Base-by-base conservation (phyloP, 169 alveolate species). In the Eimeria sp. region DNA sequence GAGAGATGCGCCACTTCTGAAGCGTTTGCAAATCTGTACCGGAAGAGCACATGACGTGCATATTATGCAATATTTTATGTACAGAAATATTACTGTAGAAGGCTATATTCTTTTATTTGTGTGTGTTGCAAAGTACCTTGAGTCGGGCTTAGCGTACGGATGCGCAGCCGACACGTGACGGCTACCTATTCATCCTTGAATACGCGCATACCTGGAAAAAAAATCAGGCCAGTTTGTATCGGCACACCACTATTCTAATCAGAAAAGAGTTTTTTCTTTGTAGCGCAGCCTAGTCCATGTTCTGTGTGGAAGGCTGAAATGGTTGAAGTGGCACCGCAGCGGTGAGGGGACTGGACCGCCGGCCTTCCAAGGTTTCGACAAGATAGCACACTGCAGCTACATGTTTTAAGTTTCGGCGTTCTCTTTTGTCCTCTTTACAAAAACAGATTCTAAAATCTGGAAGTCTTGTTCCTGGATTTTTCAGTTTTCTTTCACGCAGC, bases 271-370 rank as follows among this genome's bases (percentile, higher is more conserved):
- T 40, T 74, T 74, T 74, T 20, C 33, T 37, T 74, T 4, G 30
- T 13, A 13, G 43, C 40, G 54, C 58, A 40, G 58, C 58, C 18
- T 74, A 20, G 54, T 33, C 83, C 83, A 40, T 13, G 18, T 74
- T 74, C 58, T 40, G 33, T 16, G 13, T 40, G 33, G 83, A 74
- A 74, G 83, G 83, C 56, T 37, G 58, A 74, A 74, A 74, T 40
- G 56, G 88, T 78, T 27, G n/a, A n/a, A 25, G 71, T 52, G 88
- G 66, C 30, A 23, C 37, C 14, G 88, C 88, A 27, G n/a, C 88
- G 88, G 66, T 78, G 88, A 49, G 49, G 88, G 88, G 88, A 78
- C 71, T 78, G 64, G 66, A 78, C 88, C 88, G 88, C 88, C 88
- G 88, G 88, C 88, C 88, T 78, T 78, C 66, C 8, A 68, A n/a